phyloP scores from a whole-genome alignment of 257 asterid species.

The Agastache rugosa region DNA sequence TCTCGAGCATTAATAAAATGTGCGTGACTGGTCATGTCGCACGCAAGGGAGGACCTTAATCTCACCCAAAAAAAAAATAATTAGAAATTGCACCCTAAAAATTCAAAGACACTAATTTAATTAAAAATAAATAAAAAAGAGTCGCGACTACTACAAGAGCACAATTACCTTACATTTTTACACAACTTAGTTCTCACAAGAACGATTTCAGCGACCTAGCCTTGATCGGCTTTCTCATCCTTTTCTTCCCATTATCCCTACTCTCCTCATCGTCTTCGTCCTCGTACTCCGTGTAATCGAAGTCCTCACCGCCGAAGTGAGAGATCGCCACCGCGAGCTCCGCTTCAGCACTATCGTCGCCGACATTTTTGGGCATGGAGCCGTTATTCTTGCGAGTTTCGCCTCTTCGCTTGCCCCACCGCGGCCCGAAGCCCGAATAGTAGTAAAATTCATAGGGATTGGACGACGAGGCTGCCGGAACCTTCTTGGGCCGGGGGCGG shows the following conservation, averaged over 20 bases:
- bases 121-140: neutral
- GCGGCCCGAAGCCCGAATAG: constrained; percentile 83
- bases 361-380: neutral
- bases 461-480: constrained; percentile 37
- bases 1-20: no score
- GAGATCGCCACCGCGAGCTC: constrained; percentile 4
- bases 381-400: neutral
- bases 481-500: constrained; percentile 45
- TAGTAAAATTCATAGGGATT: constrained; percentile 63
- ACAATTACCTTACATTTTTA: constrained; percentile 26
- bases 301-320: constrained; percentile 26
- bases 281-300: constrained; percentile 42
- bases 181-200: constrained; percentile 46
- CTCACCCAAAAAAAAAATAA: no score
- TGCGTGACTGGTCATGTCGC: no score
- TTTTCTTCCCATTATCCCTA: constrained; percentile 41
- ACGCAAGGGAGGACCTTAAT: no score
- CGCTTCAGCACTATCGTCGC: neutral
- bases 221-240: constrained; percentile 66
- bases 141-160: neutral
- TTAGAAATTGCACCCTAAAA: no score
- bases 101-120: no score
- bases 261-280: constrained; percentile 31
- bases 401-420: constrained; percentile 70
- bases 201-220: constrained; percentile 82